These are phyloP conservation scores for Sugiyamaella grinbergsii DNA, from an alignment of 1,139 yeast genomes.

Conservation along the genomic window DNA sequence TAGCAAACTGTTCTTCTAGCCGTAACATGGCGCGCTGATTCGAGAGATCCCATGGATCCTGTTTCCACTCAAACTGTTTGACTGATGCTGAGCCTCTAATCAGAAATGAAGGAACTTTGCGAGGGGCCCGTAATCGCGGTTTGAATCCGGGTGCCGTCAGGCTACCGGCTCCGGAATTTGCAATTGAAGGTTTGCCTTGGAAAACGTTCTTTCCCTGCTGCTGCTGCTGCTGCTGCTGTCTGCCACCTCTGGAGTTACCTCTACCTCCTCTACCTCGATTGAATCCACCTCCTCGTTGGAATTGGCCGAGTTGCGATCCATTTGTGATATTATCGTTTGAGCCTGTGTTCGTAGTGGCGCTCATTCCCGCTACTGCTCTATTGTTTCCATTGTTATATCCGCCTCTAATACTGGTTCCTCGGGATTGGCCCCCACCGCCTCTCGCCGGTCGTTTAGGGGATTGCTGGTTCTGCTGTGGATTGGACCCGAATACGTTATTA, in stretches of 20 bases:
- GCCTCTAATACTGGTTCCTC: slow-evolving; percentile 6
- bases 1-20: slow-evolving; percentile 44
- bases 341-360: background rate
- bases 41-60: slow-evolving; percentile 54
- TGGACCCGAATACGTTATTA: background rate
- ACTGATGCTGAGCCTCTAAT: slow-evolving; percentile 4
- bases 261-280: slow-evolving; percentile 6
- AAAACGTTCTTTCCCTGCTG: slow-evolving; percentile 4
- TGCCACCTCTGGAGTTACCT: slow-evolving; percentile 12
- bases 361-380: background rate
- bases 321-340: background rate
- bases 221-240: slow-evolving; percentile 5
- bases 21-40: slow-evolving; percentile 54
- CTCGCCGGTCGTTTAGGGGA: background rate
- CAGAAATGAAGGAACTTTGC: slow-evolving; percentile 12
- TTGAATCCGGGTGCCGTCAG: slow-evolving; percentile 17
- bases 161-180: background rate
- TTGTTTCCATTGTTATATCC: background rate
- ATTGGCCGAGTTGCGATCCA: background rate
- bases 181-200: slow-evolving; percentile 3
- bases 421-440: slow-evolving; percentile 2
- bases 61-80: slow-evolving; percentile 18
- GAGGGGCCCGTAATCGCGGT: slow-evolving; percentile 12
- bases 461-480: background rate
- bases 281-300: slow-evolving; percentile 3